Conservation (phyloP, 257 asterid genomes). For the Nicotiana knightiana region DNA sequence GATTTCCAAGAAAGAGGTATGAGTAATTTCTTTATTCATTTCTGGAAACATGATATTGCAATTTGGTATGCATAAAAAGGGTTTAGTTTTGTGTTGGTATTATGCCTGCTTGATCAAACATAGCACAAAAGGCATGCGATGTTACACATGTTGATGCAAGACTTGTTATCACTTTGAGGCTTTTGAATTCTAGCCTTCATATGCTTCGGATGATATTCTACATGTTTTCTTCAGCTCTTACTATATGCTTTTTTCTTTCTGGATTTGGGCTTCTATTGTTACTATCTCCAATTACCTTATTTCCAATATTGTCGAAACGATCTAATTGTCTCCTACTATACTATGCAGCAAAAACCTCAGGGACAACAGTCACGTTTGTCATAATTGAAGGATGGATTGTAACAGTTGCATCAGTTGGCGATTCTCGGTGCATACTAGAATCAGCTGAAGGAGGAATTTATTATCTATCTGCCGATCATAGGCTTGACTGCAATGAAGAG, state of each 20-base stretch:
- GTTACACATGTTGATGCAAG: neutral
- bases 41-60: slow-evolving; percentile 3
- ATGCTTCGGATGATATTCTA: neutral
- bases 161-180: neutral
- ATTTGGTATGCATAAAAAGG: neutral
- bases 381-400: slow-evolving; percentile 91
- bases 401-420: slow-evolving; percentile 98
- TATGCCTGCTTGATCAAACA: neutral
- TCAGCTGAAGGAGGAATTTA: slow-evolving; percentile 82
- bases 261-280: neutral
- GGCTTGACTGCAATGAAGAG: slow-evolving; percentile 92
- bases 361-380: slow-evolving; percentile 94
- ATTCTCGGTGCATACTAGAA: slow-evolving; percentile 92
- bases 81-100: neutral
- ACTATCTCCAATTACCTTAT: neutral
- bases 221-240: neutral
- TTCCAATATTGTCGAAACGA: neutral
- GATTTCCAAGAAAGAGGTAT: slow-evolving; percentile 92
- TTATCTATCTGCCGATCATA: slow-evolving; percentile 91
- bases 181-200: neutral
- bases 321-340: neutral
- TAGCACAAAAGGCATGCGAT: neutral
- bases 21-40: neutral
- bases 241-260: neutral
- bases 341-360: slow-evolving; percentile 75